Base-by-base conservation (phyloP, 2,329 filamentous ascomycete species). In the Fusarium oxysporum region DNA sequence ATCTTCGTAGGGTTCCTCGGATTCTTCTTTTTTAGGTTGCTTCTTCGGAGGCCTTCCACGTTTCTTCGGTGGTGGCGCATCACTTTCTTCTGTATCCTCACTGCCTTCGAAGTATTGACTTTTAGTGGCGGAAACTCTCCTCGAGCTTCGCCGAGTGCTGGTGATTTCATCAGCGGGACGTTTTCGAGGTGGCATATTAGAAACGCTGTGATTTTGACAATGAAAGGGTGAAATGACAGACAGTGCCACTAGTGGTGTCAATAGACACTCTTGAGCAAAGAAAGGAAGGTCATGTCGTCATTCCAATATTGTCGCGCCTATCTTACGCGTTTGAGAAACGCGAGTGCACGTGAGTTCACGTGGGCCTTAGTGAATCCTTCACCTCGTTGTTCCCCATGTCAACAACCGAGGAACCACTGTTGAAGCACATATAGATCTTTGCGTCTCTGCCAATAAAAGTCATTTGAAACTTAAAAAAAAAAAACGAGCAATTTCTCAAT, bases 101-200 rank as follows among this genome's bases (percentile, higher is more conserved):
- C 62, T 72, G 56, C 68, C 77, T 64, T 88, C 86, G 75, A 89
- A 89, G 76, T 89, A 89, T 23, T 79, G 80, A 80, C 87, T 89
- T 80, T 84, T 88, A 32, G 83, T 83, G 76, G 80, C 83, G 23
- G 83, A 83, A 41, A 86, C 76, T 48, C 87, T 87, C 28, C 81
- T 76, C 10, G 88, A 89, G 56, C 85, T 83, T n/a, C 86, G 83
- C 23, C 85, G 84, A 19, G 79, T 70, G 62, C 81, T 77, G 28
- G 76, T 75, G 9, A 74, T 63, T 8, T 79, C 68, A 19, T 78
- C 80, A 11, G 79, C 78, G 16, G 82, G 75, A 58, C 83, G 81
- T 65, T 86, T 86, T 16, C 78, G 80, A 21, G 81, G 77, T 11
- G 84, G 78, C 84, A 86, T 85, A 44, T 14, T 23, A 35, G 32